Evolutionary conservation across 306 rosid genomes (phyloP).

Genomic region (Citrullus mucosospermus): DNA sequence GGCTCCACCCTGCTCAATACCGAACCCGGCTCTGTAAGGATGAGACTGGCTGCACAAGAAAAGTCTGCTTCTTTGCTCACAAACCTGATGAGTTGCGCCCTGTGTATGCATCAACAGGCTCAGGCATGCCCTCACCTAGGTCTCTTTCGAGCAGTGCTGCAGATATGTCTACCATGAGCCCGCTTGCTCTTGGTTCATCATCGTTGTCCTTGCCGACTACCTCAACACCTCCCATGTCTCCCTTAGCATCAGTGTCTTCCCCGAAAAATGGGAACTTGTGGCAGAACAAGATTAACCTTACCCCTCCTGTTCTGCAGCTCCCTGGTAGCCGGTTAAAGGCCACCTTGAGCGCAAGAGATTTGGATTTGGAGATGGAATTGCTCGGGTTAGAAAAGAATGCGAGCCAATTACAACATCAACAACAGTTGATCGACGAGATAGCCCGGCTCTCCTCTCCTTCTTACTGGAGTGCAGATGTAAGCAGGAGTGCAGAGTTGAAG

Average conservation of each 20-base stretch:
- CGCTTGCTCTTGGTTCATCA: slow-evolving; percentile 63
- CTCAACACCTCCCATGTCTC: slow-evolving; percentile 93
- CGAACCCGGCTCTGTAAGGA: slow-evolving; percentile 96
- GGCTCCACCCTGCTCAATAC: slow-evolving; percentile 99
- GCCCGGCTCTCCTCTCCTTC: slow-evolving; percentile 83
- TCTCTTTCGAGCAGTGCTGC: slow-evolving; percentile 34
- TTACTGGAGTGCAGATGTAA: slow-evolving; percentile 34
- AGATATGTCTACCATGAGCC: slow-evolving; percentile 71
- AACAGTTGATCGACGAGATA: slow-evolving; percentile 75
- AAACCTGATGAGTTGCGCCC: slow-evolving; percentile 81
- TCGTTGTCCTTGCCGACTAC: slow-evolving; percentile 56
- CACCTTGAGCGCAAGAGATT: slow-evolving; percentile 71
- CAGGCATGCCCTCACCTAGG: slow-evolving; percentile 95
- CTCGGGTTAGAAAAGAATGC: slow-evolving; percentile 44
- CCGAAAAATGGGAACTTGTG: slow-evolving; percentile 80
- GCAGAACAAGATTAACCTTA: slow-evolving; percentile 74
- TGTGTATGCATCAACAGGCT: slow-evolving; percentile 84
- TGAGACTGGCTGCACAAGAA: slow-evolving; percentile 75
- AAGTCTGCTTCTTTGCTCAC: slow-evolving; percentile 99
- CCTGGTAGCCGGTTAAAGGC: slow-evolving; percentile 79
- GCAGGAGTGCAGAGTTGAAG: slow-evolving; percentile 58
- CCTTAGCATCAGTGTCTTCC: slow-evolving; percentile 61
- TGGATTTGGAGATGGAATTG: slow-evolving; percentile 73
- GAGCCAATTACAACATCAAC: slow-evolving; percentile 47
- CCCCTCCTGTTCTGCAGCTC: slow-evolving; percentile 90